A percentile compares a stretch with the other conserved stretches of the same genome.
These are phyloP conservation scores for Endotrypanum monterogeii DNA, from an alignment of 208 protist species.

Conservation along the genomic window DNA sequence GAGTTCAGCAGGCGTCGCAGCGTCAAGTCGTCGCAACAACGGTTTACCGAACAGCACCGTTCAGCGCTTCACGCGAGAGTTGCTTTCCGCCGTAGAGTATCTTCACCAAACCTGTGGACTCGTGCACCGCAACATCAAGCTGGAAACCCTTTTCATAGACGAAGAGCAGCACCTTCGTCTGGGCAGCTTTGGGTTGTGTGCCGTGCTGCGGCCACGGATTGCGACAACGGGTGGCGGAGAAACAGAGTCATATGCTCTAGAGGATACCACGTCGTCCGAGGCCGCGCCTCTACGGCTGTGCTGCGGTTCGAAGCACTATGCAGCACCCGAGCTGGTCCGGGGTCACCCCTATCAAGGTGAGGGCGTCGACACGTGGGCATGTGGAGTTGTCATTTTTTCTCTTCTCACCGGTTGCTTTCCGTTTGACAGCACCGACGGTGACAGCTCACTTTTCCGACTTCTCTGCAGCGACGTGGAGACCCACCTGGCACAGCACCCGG, in stretches of 20 bases:
- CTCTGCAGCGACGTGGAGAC: slow-evolving; percentile 44
- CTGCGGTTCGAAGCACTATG: slow-evolving; percentile 88
- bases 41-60: slow-evolving; percentile 33
- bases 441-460: slow-evolving; percentile 49
- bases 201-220: slow-evolving; percentile 35
- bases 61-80: slow-evolving; percentile 42
- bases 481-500: slow-evolving; percentile 48
- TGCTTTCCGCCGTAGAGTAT: slow-evolving; percentile 55
- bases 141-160: slow-evolving; percentile 74
- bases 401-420: slow-evolving; percentile 90
- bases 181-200: slow-evolving; percentile 57
- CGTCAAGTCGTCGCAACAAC: not conserved
- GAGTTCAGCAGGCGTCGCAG: not conserved
- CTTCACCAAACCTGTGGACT: slow-evolving; percentile 60
- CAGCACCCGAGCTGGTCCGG: slow-evolving; percentile 93
- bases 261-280: not conserved
- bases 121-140: slow-evolving; percentile 78
- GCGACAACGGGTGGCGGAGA: not conserved
- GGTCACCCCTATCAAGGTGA: slow-evolving; percentile 86
- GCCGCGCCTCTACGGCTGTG: slow-evolving; percentile 52
- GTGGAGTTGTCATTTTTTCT: slow-evolving; percentile 95
- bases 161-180: slow-evolving; percentile 48
- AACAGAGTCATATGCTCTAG: not conserved
- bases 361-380: slow-evolving; percentile 95
- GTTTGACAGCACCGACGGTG: slow-evolving; percentile 66